Conservation (phyloP, 768 basidiomycete genomes). For the Coprinopsis marcescibilis region DNA sequence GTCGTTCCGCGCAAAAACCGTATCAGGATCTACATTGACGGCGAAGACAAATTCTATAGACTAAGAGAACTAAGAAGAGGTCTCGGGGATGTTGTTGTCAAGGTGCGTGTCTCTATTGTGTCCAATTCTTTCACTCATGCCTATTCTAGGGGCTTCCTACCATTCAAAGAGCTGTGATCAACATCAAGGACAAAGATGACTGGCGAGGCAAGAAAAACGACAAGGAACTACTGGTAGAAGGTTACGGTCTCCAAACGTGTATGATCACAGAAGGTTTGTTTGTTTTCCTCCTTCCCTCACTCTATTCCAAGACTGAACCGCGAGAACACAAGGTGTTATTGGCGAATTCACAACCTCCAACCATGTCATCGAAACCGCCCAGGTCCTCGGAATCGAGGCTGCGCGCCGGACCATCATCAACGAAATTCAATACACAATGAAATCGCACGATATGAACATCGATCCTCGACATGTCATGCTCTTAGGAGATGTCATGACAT, state of each 20-base stretch:
- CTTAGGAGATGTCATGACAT: constrained; percentile 96
- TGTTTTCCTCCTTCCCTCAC: constrained; percentile 12
- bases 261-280: constrained; percentile 90
- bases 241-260: constrained; percentile 92
- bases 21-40: constrained; percentile 75
- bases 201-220: constrained; percentile 75
- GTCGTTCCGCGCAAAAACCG: constrained; percentile 70
- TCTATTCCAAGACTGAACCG: not conserved
- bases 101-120: constrained; percentile 24
- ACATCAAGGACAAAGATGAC: constrained; percentile 87
- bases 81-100: constrained; percentile 78
- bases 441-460: constrained; percentile 95
- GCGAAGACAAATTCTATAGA: constrained; percentile 72
- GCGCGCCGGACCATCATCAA: constrained; percentile 92
- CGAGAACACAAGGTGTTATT: constrained; percentile 63
- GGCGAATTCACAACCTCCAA: constrained; percentile 92
- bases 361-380: constrained; percentile 92
- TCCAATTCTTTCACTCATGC: not conserved
- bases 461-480: constrained; percentile 99
- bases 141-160: constrained; percentile 67
- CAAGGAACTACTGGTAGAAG: constrained; percentile 93
- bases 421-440: constrained; percentile 97
- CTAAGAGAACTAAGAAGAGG: constrained; percentile 83
- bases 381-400: constrained; percentile 97
- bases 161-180: constrained; percentile 91